Evolutionary conservation across 2,329 filamentous ascomycete species (phyloP).

Genomic region (Aspergillus uvarum): DNA sequence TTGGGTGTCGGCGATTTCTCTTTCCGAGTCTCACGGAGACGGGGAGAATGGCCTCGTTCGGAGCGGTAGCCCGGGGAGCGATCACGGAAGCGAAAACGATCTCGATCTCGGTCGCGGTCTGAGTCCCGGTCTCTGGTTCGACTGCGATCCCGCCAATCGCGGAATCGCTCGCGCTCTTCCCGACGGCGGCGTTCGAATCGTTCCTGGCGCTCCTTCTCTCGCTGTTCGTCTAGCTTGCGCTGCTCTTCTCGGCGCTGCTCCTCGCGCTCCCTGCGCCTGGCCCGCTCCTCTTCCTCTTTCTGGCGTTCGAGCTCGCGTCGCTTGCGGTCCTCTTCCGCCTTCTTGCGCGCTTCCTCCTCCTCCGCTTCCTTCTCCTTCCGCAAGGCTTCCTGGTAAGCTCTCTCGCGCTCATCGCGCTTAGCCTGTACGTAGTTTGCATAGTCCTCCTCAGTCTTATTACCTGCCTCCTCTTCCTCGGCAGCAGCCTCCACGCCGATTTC

Average conservation of each 20-base stretch:
- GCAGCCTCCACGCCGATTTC: constrained; percentile 61
- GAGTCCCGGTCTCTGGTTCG: constrained; percentile 34
- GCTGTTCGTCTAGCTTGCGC: constrained; percentile 53
- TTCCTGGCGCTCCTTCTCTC: constrained; percentile 52
- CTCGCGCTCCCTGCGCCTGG: constrained; percentile 52
- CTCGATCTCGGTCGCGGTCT: constrained; percentile 25
- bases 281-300: constrained; percentile 47
- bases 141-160: constrained; percentile 40
- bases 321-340: constrained; percentile 44
- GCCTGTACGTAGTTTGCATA: constrained; percentile 56
- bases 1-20: constrained; percentile 36
- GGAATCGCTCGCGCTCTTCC: constrained; percentile 48
- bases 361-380: constrained; percentile 55
- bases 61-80: constrained; percentile 34
- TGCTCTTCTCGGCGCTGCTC: constrained; percentile 52
- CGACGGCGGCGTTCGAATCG: constrained; percentile 45
- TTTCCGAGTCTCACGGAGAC: constrained; percentile 31
- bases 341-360: constrained; percentile 41
- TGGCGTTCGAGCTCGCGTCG: constrained; percentile 46
- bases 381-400: constrained; percentile 49
- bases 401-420: constrained; percentile 54
- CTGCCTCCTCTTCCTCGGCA: constrained; percentile 53
- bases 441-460: constrained; percentile 61
- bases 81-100: constrained; percentile 31
- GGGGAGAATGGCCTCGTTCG: constrained; percentile 32